Percentiles rank a stretch among this genome's conserved stretches.
Evolutionary conservation across 257 asterid genomes (phyloP).

Genomic region (Paulownia fortunei): DNA sequence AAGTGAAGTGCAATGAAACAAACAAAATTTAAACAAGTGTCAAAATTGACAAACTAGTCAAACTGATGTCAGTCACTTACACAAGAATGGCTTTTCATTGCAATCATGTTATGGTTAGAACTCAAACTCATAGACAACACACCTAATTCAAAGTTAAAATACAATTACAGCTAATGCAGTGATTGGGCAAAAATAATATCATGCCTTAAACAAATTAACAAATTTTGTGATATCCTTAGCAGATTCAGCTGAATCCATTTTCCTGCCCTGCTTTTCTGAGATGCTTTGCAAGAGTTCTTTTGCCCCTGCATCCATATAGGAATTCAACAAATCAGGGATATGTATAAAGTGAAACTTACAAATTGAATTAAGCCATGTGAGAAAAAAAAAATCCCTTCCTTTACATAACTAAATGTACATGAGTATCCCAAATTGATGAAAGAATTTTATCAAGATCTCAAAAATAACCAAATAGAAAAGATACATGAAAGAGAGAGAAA

Average conservation of each 20-base stretch:
- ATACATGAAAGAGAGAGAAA: slow-evolving; percentile 17
- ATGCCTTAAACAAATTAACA: slow-evolving; percentile 60
- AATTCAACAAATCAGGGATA: slow-evolving; percentile 19
- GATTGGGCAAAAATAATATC: slow-evolving; percentile 33
- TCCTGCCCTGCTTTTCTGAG: slow-evolving; percentile 96
- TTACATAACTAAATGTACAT: slow-evolving; percentile 7
- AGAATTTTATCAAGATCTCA: slow-evolving; percentile 14
- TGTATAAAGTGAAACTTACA: background rate
- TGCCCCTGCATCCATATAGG: slow-evolving; percentile 72
- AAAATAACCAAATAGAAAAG: slow-evolving; percentile 4
- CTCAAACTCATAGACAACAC: background rate
- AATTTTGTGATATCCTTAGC: slow-evolving; percentile 81
- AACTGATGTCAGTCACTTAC: background rate
- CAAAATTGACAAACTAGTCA: background rate
- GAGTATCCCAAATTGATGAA: slow-evolving; percentile 15
- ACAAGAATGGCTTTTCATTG: background rate
- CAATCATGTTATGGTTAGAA: slow-evolving; percentile 4
- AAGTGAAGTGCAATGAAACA: background rate
- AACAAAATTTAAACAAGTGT: background rate
- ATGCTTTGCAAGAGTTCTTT: slow-evolving; percentile 89
- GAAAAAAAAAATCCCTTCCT: background rate
- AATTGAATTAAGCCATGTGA: slow-evolving; percentile 15
- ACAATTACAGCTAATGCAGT: background rate
- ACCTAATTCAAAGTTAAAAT: slow-evolving; percentile 6
- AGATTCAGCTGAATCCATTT: slow-evolving; percentile 89